Evolutionary conservation across 371 early-diverging fungal genomes (phyloP), one percentile per base, ranked within the genome.

Genomic region (Parasitella parasitica): DNA sequence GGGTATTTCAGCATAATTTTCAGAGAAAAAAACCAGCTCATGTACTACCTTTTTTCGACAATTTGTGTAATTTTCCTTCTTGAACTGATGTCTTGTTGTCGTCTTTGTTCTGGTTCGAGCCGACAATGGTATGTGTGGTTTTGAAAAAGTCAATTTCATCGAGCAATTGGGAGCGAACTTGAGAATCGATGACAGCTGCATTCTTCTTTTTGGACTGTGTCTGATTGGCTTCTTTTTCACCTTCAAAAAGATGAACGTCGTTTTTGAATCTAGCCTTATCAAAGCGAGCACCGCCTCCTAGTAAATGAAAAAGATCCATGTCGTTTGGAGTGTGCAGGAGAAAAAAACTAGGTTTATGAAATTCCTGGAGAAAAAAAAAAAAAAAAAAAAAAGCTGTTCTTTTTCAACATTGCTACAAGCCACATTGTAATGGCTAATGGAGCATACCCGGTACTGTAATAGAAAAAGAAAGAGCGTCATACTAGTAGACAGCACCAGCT

Each of bases 221-320:
- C 30, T 61, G 54, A 13, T 59, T 69, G 1, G 58, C 57, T 38
- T 69, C 64, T 39, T 64, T 69, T 39, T 69, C 69, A 16, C 69
- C 64, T 67, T 90, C 83, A 74, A 96, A 91, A 13, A 92, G 68
- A 4, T 85, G 75, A 38, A 92, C 76, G 60, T 94, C 96, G 6
- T 84, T 74, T 36, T 80, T 73, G 69, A 93, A 94, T 9, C 90
- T 86, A 50, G 80, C 79, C 64, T 89, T 90, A 76, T 96, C 86
- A 57, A 96, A 94, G 59, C 77, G 87, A 3, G 94, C 92, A 18
- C 94, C 94, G n/a, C 88, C 84, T 20, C 93, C 90, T 49, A 96
- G 78, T 49, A 88, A 72, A 35, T 83, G 81, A 80, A 96, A 94
- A 55, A 93, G 72, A 76, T 94, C 94, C 90, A 89, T 89, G 46